Evolutionary conservation across 306 rosid genomes (phyloP).

Genomic region (Medicago arabica): DNA sequence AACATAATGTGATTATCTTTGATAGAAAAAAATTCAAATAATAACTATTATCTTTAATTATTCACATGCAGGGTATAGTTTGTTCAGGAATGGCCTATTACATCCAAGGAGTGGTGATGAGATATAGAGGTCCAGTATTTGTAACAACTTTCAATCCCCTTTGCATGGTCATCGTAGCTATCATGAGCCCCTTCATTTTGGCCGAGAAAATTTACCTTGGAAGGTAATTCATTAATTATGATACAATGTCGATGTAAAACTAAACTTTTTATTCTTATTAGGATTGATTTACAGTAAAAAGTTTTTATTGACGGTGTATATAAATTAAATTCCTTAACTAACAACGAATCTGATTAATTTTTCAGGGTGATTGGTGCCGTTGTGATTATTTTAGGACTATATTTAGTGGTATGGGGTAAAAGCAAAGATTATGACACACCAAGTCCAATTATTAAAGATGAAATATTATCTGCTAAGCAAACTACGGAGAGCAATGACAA

Average conservation of each 20-base stretch:
- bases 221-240: slow-evolving; percentile 53
- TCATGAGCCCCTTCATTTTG: slow-evolving; percentile 71
- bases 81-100: slow-evolving; percentile 93
- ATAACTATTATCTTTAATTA: background rate
- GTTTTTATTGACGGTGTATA: background rate
- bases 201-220: slow-evolving; percentile 74
- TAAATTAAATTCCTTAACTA: background rate
- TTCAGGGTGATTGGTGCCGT: slow-evolving; percentile 79
- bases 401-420: slow-evolving; percentile 93
- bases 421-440: slow-evolving; percentile 60
- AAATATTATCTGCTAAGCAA: slow-evolving; percentile 41
- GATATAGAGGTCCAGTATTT: slow-evolving; percentile 87
- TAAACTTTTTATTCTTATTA: no score
- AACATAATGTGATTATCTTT: no score
- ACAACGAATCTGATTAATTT: slow-evolving; percentile 10
- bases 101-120: slow-evolving; percentile 92
- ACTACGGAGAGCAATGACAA: slow-evolving; percentile 36
- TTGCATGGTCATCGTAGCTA: slow-evolving; percentile 87
- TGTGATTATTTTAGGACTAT: slow-evolving; percentile 69
- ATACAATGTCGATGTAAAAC: no score
- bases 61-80: slow-evolving; percentile 75
- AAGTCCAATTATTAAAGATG: slow-evolving; percentile 40
- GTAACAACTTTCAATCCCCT: slow-evolving; percentile 88
- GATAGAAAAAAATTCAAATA: no score
- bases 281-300: no score